These are phyloP conservation scores for Cryptosporidium sp. DNA, from an alignment of 169 alveolate species.

Conservation along the genomic window DNA sequence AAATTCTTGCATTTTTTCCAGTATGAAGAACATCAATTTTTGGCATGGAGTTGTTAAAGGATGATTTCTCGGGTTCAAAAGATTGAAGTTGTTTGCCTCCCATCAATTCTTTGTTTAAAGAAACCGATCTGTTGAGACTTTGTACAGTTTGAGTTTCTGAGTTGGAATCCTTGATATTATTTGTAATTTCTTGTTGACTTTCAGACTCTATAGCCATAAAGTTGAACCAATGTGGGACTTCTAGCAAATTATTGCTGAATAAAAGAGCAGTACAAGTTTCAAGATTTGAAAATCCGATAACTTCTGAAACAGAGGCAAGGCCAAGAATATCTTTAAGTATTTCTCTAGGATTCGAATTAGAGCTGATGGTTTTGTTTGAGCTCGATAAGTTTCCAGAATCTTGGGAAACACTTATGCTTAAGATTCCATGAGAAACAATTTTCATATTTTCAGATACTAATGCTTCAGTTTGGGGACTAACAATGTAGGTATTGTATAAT, in stretches of 20 bases:
- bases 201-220: slow-evolving; percentile 52
- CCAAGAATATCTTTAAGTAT: slow-evolving; percentile 57
- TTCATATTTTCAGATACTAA: slow-evolving; percentile 65
- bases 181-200: slow-evolving; percentile 24
- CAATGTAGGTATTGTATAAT: slow-evolving; percentile 49
- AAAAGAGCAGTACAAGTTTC: slow-evolving; percentile 66
- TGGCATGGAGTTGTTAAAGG: slow-evolving; percentile 16
- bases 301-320: slow-evolving; percentile 68
- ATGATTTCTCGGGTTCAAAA: slow-evolving; percentile 1
- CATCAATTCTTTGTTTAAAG: slow-evolving; percentile 17
- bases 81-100: slow-evolving; percentile 2
- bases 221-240: slow-evolving; percentile 71
- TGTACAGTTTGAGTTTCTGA: slow-evolving; percentile 23
- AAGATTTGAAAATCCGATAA: slow-evolving; percentile 52
- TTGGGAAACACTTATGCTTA: slow-evolving; percentile 29
- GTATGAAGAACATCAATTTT: slow-evolving; percentile 70
- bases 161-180: background rate
- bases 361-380: background rate
- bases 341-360: slow-evolving; percentile 20
- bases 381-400: background rate
- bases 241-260: background rate
- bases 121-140: slow-evolving; percentile 3
- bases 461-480: slow-evolving; percentile 65
- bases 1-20: slow-evolving; percentile 59
- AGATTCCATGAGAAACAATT: slow-evolving; percentile 25